These are phyloP conservation scores for Rosa hybrid DNA, from an alignment of 331 rosid genomes.

Conservation along the genomic window DNA sequence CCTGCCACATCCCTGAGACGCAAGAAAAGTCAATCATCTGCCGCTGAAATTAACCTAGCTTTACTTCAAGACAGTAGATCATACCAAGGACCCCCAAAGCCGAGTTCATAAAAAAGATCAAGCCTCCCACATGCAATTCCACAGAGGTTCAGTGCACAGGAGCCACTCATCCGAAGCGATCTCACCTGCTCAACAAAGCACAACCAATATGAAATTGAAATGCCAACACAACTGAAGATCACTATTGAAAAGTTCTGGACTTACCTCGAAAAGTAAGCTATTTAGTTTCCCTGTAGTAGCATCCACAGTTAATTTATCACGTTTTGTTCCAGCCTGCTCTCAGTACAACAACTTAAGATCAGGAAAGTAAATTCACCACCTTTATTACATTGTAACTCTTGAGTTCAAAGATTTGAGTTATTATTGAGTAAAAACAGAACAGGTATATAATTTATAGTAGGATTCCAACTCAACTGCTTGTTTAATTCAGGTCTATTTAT, in stretches of 20 bases:
- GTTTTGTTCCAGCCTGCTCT: constrained; percentile 79
- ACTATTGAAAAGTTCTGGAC: constrained; percentile 11
- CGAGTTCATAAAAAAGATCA: constrained; percentile 63
- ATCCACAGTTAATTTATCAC: constrained; percentile 65
- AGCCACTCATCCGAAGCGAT: constrained; percentile 85
- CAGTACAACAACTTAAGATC: constrained; percentile 31
- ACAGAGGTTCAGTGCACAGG: constrained; percentile 92
- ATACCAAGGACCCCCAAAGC: constrained; percentile 96
- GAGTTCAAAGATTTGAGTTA: neutral
- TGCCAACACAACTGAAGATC: constrained; percentile 18
- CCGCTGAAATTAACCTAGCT: neutral
- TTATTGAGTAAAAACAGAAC: neutral
- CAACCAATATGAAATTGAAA: constrained; percentile 12
- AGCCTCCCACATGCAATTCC: constrained; percentile 97
- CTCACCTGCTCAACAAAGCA: constrained; percentile 67
- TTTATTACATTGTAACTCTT: neutral
- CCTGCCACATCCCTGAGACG: constrained; percentile 93
- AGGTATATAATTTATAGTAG: neutral
- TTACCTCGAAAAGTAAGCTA: constrained; percentile 84
- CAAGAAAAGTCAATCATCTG: constrained; percentile 23
- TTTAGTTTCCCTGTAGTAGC: constrained; percentile 63
- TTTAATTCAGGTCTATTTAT: neutral
- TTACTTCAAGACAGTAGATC: constrained; percentile 14
- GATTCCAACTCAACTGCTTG: neutral
- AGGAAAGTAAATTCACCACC: neutral